Base-by-base conservation (phyloP, 805 yeast species). In the Kuraishia ogatae region DNA sequence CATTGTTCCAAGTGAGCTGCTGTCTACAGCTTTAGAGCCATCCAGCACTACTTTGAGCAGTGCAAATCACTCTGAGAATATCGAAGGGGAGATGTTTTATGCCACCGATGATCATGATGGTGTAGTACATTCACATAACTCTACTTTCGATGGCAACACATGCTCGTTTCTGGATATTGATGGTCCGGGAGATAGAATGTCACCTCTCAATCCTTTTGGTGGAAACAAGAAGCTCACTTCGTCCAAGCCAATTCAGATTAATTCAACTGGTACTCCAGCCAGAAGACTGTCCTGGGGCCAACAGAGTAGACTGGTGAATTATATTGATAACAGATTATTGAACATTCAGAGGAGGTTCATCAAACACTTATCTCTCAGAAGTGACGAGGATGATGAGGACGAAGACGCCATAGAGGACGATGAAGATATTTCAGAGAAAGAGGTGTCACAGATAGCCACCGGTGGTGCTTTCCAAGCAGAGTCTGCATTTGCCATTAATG, bases 331-430 rank as follows among this genome's bases (percentile, higher is more conserved):
- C 10, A 69, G 74, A 47, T 66, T 84, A 39, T 67, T 84, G 59
- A 72, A 71, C 19, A 73, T 85, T 13, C 87, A 84, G 58, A 71
- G 88, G 54, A 72, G 70, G 57, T 83, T 80, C 63, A 72, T 77
- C 55, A 74, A 74, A 56, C 66, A 62, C 54, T 48, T 71, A 19
- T 65, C 73, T 2, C 48, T 61, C 24, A 59, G 70, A 56, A 64
- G 65, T 26, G 69, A 66, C 15, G 67, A 64, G 2, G 66, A 61
- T 2, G 53, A 28, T 24, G 57, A 54, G 2, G 67, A 61, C 2
- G 53, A 39, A 26, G 57, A 53, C 2, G 55, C 53, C 3, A 48
- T 56, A 8, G 60, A 60, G 22, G 61, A 62, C 24, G 54, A 61
- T 26, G 54, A 47, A 4, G 56, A 39, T 17, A 21, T 21, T 21